Percentiles rank a stretch among this genome's conserved stretches.
These are phyloP conservation scores for Quercus phellos DNA, from an alignment of 331 rosid genomes.

Conservation along the genomic window DNA sequence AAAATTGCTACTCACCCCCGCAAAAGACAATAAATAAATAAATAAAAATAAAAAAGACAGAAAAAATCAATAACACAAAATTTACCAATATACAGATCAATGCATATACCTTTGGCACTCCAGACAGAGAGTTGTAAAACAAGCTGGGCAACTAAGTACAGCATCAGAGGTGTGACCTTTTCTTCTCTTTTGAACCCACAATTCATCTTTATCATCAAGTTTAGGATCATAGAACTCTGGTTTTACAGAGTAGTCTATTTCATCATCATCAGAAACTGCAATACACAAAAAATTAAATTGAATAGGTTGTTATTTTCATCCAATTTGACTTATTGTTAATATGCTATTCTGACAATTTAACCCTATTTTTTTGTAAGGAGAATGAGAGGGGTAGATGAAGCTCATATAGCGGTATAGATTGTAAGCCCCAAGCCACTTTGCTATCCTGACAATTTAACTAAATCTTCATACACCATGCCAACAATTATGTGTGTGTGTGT, in stretches of 20 bases:
- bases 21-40: too few species aligned
- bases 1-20: too few species aligned
- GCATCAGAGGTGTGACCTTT: constrained; percentile 60
- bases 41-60: too few species aligned
- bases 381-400: too few species aligned
- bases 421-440: too few species aligned
- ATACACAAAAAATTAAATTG: constrained; percentile 11
- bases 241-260: constrained; percentile 71
- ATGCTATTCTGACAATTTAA: neutral
- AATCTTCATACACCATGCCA: too few species aligned
- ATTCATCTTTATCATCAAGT: constrained; percentile 62
- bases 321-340: neutral
- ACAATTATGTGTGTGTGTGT: too few species aligned
- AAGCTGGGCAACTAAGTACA: constrained; percentile 82
- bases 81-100: constrained; percentile 2
- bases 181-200: constrained; percentile 64
- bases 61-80: neutral
- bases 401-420: too few species aligned
- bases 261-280: constrained; percentile 80
- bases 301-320: neutral
- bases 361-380: too few species aligned
- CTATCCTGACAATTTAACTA: too few species aligned
- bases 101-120: constrained; percentile 66
- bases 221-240: constrained; percentile 74
- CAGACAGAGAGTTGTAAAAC: constrained; percentile 77